Base-by-base conservation (phyloP, 805 yeast species). In the Clavispora vitiphila region DNA sequence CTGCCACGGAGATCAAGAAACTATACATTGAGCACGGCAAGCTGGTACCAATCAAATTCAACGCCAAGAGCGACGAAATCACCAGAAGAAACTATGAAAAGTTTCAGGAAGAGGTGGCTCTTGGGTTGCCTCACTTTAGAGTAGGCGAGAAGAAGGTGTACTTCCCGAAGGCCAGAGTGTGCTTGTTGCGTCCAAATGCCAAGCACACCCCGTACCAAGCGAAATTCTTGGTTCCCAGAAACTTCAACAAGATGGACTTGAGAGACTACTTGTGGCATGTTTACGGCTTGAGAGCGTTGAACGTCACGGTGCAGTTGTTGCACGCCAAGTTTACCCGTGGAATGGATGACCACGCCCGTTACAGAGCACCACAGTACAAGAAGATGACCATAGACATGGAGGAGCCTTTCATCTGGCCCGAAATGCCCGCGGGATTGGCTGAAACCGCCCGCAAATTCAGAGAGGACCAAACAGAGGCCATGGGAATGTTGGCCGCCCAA, bases 171-270 rank as follows among this genome's bases (percentile, higher is more conserved):
- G 96, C 95, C 1, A 73, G 91, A 47, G 72, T 91, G 29, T 78
- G 86, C 38, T 70, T 91, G 24, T 67, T 93, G 48, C 77, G 96
- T 58, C 96, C 97, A 34, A 86, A 86, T 56, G 96, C 98, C n/a
- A 86, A 86, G 58, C 96, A 87, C 65, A 86, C 96, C 0, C 99
- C 99, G 37, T 90, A 86, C 67, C 97, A 89, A 65, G 98, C 98
- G 38, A 89, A 88, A 62, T 93, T 93, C 65, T 79, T 86, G 49
- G 99, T 95, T 15, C 99, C 99, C 12, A 80, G 85, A 57, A 79
- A 86, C 41, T 90, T 93, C 74, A 93, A 93, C 71, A 91, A 90
- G 62, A 72, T 93, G 68, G 98, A 91, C 62, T 73, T 93, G 47
- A 79, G 99, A 62, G 99, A 93, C 67, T 93, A 93, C 59, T 72